Conservation (phyloP, 305 asterid genomes). For the Solanum hybrid region DNA sequence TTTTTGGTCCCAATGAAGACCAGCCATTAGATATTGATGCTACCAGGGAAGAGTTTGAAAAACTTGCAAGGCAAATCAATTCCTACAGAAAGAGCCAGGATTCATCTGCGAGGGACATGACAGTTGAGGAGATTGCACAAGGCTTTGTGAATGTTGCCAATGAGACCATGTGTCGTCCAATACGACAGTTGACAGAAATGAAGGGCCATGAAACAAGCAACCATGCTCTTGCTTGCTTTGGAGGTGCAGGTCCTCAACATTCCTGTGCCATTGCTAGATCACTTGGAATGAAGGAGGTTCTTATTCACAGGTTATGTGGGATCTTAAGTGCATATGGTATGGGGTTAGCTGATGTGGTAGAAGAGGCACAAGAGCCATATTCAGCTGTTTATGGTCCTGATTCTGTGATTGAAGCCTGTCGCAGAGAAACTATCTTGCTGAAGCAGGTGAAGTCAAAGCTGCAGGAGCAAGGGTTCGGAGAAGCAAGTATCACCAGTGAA, state of each 20-base stretch:
- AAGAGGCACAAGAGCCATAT: constrained; percentile 89
- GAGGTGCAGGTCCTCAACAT: constrained; percentile 99
- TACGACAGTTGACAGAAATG: constrained; percentile 94
- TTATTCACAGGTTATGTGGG: constrained; percentile 87
- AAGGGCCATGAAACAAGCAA: constrained; percentile 93
- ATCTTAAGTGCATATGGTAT: constrained; percentile 92
- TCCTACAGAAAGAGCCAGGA: constrained; percentile 64
- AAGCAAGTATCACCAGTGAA: constrained; percentile 61
- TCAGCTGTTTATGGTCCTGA: constrained; percentile 69
- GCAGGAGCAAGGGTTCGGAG: constrained; percentile 64
- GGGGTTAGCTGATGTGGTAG: constrained; percentile 97
- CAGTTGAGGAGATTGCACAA: constrained; percentile 85
- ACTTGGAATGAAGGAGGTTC: constrained; percentile 90
- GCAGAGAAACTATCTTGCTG: constrained; percentile 50
- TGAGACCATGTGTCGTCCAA: constrained; percentile 98
- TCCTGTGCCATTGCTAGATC: constrained; percentile 98
- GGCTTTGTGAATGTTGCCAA: constrained; percentile 89
- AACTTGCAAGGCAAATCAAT: constrained; percentile 72
- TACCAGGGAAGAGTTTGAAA: constrained; percentile 60
- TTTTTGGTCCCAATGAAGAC: constrained; percentile 83
- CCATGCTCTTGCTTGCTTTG: constrained; percentile 98
- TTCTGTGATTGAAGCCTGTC: constrained; percentile 51
- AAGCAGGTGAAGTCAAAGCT: constrained; percentile 52
- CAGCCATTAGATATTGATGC: constrained; percentile 65
- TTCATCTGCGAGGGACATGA: constrained; percentile 65